These are phyloP conservation scores for Termitomyces sp. DNA, from an alignment of 768 basidiomycete genomes.

Conservation along the genomic window DNA sequence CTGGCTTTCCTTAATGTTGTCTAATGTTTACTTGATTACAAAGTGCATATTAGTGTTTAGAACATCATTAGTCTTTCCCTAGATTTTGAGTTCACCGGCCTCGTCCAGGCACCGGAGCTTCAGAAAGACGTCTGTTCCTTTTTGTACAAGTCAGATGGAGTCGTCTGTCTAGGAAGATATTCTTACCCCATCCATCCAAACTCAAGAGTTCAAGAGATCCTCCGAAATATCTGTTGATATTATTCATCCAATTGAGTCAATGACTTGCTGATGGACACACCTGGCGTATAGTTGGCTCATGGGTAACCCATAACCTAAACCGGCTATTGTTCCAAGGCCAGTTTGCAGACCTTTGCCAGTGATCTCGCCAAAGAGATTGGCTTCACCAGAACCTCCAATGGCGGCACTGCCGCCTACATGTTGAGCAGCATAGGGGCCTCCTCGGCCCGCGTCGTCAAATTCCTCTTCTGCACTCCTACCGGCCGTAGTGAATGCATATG, in stretches of 20 bases:
- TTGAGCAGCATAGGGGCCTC: conserved; percentile 76
- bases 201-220: conserved; percentile 79
- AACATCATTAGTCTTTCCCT: not conserved
- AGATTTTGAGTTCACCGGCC: conserved; percentile 39
- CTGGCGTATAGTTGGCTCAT: conserved; percentile 73
- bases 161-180: not conserved
- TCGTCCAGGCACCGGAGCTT: conserved; percentile 46
- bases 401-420: conserved; percentile 69
- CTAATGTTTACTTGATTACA: not conserved
- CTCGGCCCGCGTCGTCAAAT: conserved; percentile 38
- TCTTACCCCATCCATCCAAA: conserved; percentile 77
- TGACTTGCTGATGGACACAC: conserved; percentile 22
- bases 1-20: not conserved
- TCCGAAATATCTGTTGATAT: conserved; percentile 64
- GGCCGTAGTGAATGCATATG: conserved; percentile 89
- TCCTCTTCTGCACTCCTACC: conserved; percentile 36
- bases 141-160: conserved; percentile 1
- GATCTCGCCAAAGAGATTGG: conserved; percentile 70
- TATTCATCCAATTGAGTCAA: not conserved
- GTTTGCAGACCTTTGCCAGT: conserved; percentile 71
- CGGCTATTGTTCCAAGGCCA: conserved; percentile 86
- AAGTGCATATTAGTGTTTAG: not conserved
- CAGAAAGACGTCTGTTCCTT: conserved; percentile 45
- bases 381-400: conserved; percentile 39
- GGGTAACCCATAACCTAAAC: conserved; percentile 80